Conservation (phyloP, 805 yeast species). For the Saturnispora dispora region DNA sequence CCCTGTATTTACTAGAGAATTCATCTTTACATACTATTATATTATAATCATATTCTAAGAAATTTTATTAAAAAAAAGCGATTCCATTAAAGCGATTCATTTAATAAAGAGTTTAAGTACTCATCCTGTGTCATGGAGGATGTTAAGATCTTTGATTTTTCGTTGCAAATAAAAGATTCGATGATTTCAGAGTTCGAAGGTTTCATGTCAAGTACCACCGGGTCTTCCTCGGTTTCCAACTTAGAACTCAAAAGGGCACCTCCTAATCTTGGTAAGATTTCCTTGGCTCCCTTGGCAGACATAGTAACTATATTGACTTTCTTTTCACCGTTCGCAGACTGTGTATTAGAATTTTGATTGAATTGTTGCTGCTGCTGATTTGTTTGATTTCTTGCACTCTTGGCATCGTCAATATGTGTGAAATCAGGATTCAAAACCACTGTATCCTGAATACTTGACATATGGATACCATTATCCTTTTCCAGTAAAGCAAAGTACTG, state of each 20-base stretch:
- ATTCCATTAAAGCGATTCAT: conserved; percentile 8
- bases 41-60: neutral
- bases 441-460: conserved; percentile 56
- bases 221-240: conserved; percentile 52
- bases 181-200: conserved; percentile 8
- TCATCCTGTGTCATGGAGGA: conserved; percentile 22
- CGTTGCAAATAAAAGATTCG: conserved; percentile 7
- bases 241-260: conserved; percentile 64
- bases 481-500: conserved; percentile 33
- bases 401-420: conserved; percentile 57
- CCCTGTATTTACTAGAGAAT: conserved; percentile 1
- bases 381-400: conserved; percentile 7
- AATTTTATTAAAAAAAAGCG: conserved; percentile 1
- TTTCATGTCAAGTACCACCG: conserved; percentile 18
- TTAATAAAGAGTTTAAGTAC: conserved; percentile 25
- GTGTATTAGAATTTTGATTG: conserved; percentile 12
- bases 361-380: conserved; percentile 32
- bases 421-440: conserved; percentile 79
- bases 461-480: conserved; percentile 37
- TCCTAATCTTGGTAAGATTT: conserved; percentile 50
- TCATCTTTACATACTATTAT: neutral
- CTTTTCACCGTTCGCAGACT: conserved; percentile 21
- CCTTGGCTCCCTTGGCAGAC: conserved; percentile 59
- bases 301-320: conserved; percentile 61
- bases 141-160: conserved; percentile 14